Base-by-base conservation (phyloP, 2,329 filamentous ascomycete species). In the Huntiella decipiens region DNA sequence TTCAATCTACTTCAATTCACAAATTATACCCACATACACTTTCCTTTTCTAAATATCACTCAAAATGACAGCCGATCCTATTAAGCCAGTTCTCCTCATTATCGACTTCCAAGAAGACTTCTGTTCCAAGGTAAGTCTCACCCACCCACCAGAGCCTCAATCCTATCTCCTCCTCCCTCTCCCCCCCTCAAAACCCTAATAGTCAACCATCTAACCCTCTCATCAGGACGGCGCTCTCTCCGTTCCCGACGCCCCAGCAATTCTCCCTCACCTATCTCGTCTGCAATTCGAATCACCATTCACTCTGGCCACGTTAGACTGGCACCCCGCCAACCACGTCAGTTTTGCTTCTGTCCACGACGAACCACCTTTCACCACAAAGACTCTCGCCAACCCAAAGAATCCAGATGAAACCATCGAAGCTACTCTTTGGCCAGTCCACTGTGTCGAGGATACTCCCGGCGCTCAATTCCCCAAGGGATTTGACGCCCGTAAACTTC, bases 61-160 rank as follows among this genome's bases (percentile, higher is more conserved):
- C 22, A 28, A 28, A 28, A 28, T 28, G 22, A 28, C 22, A 28
- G 22, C 22, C 22, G 22, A 28, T 10, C 22, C 22, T 7, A 2
- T 28, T 10, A 63, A 56, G 43, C 67, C 72, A 3, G 71, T 71
- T 2, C 62, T 76, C 17, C 62, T 94, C 41, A 71, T 94, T 8
- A 79, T 94, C 45, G 87, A 95, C 61, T 70, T 93, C 57, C 91
- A 96, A 62, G 81, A 95, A 61, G 88, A 96, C 65, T 96, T 95
- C 61, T 93, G 85, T 60, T 82, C 83, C 49, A 86, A 87, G 10
- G 85, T 91, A 64, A 64, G 78, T 64, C 35, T 16, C 34, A 5
- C 13, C 35, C 15, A 11, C 28, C 17, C 34, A 38, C 37, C 19
- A 36, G 37, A 12, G 15, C 35, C 38, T 32, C 40, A 35, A 16